Evolutionary conservation across 768 basidiomycete species (phyloP).

Genomic region (Suillus sp.): DNA sequence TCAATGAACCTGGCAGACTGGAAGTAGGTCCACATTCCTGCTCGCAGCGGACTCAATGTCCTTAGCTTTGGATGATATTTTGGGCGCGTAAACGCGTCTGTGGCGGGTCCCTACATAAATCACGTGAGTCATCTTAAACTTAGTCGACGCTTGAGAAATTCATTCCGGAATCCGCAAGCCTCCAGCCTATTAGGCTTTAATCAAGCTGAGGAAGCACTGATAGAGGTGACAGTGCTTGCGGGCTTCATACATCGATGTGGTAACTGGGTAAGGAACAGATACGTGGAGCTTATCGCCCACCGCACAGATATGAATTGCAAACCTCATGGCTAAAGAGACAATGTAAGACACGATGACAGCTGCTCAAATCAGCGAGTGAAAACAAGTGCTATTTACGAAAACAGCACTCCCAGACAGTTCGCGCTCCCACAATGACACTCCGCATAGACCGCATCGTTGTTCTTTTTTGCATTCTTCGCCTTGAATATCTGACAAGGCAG

Average conservation of each 20-base stretch:
- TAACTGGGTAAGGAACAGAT: not conserved
- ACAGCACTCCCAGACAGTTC: slow-evolving; percentile 49
- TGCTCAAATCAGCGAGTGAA: not conserved
- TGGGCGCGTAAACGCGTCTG: slow-evolving; percentile 1
- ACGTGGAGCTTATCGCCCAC: not conserved
- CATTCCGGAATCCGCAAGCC: not conserved
- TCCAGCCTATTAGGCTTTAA: not conserved
- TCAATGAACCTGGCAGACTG: not conserved
- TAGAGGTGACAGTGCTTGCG: not conserved
- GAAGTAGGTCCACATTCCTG: not conserved
- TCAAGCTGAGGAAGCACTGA: not conserved
- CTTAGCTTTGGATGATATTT: not conserved
- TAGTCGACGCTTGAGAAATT: not conserved
- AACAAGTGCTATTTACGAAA: slow-evolving; percentile 21
- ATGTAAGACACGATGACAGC: not conserved
- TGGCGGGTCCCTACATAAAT: not conserved
- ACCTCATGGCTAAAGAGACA: slow-evolving; percentile 1
- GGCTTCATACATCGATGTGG: not conserved
- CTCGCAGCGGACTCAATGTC: too few relatives aligned
- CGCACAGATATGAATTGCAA: not conserved
- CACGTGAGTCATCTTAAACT: not conserved
- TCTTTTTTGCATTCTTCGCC: slow-evolving; percentile 11
- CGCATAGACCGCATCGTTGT: slow-evolving; percentile 47
- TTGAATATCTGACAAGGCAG: slow-evolving; percentile 12
- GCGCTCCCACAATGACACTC: slow-evolving; percentile 53